Conservation (phyloP, 805 yeast species). For the Monosporozyma unispora region DNA sequence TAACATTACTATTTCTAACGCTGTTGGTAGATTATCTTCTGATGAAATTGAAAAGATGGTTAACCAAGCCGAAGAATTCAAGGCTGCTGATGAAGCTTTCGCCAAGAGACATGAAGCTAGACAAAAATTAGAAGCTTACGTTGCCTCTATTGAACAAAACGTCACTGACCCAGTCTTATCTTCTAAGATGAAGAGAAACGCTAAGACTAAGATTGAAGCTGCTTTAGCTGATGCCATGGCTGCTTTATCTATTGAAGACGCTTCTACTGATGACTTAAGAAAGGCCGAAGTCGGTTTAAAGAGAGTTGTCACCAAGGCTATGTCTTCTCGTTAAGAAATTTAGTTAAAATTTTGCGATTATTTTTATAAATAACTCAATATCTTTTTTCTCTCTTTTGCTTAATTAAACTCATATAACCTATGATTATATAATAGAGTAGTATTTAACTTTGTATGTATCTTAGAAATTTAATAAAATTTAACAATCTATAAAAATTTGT, state of each 20-base stretch:
- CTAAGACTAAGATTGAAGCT: conserved; percentile 94
- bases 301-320: conserved; percentile 99
- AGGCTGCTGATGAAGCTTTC: conserved; percentile 97
- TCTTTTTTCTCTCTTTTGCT: neutral
- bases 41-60: conserved; percentile 98
- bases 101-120: conserved; percentile 99
- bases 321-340: conserved; percentile 81
- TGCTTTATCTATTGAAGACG: conserved; percentile 93
- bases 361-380: neutral
- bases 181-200: conserved; percentile 93
- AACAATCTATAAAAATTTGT: neutral
- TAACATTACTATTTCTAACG: conserved; percentile 97
- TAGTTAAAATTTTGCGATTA: too few relatives aligned
- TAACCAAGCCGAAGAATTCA: conserved; percentile 97
- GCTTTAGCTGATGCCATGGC: conserved; percentile 98
- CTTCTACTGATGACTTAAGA: conserved; percentile 94
- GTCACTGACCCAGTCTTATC: conserved; percentile 97
- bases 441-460: conserved; percentile 4
- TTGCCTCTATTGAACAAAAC: conserved; percentile 88
- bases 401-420: neutral
- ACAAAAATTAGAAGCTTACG: conserved; percentile 98
- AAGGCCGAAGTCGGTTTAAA: conserved; percentile 98
- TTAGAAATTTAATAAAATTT: conserved; percentile 3
- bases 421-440: conserved; percentile 2
- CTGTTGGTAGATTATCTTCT: conserved; percentile 95